A percentile compares a stretch with the other conserved stretches of the same genome.
phyloP scores from a whole-genome alignment of 2,329 filamentous ascomycete species.

The Ophiostoma piceae region DNA sequence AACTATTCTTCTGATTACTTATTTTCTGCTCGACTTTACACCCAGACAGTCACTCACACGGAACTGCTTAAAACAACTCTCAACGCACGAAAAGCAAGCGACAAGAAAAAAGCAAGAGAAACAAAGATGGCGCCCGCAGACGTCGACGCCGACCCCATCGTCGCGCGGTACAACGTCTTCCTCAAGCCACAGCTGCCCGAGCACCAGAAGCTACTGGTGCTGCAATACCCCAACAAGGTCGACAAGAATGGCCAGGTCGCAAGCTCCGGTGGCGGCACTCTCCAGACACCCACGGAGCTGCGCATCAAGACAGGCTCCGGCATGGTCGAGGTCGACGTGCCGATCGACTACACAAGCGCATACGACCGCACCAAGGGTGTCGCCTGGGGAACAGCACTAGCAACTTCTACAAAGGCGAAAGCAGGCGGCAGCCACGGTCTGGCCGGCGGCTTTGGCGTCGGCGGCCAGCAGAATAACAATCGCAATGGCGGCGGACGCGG shows the following conservation, averaged over 20 bases:
- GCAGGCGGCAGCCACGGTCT: slow-evolving; percentile 64
- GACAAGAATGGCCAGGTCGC: slow-evolving; percentile 45
- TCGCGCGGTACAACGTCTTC: slow-evolving; percentile 75
- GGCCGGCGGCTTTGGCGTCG: slow-evolving; percentile 66
- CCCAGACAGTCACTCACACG: not conserved
- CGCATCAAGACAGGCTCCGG: slow-evolving; percentile 77
- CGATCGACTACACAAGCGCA: slow-evolving; percentile 63
- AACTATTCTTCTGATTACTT: not conserved
- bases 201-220: slow-evolving; percentile 65
- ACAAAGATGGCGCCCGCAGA: slow-evolving; percentile 34
- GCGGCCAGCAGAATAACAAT: slow-evolving; percentile 37
- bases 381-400: slow-evolving; percentile 73
- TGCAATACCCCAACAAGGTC: slow-evolving; percentile 82
- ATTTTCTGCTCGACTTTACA: not conserved
- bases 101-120: not conserved
- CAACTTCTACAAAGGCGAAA: slow-evolving; percentile 53
- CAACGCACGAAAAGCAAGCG: not conserved
- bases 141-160: slow-evolving; percentile 60
- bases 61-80: not conserved
- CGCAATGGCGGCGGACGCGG: slow-evolving; percentile 28
- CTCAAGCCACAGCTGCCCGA: slow-evolving; percentile 66
- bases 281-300: slow-evolving; percentile 61
- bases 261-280: slow-evolving; percentile 21
- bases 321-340: slow-evolving; percentile 89
- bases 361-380: slow-evolving; percentile 83